A percentile compares a stretch with the other conserved stretches of the same genome.
phyloP scores from a whole-genome alignment of 2,329 filamentous ascomycete genomes.

The Sporothrix brasiliensis region DNA sequence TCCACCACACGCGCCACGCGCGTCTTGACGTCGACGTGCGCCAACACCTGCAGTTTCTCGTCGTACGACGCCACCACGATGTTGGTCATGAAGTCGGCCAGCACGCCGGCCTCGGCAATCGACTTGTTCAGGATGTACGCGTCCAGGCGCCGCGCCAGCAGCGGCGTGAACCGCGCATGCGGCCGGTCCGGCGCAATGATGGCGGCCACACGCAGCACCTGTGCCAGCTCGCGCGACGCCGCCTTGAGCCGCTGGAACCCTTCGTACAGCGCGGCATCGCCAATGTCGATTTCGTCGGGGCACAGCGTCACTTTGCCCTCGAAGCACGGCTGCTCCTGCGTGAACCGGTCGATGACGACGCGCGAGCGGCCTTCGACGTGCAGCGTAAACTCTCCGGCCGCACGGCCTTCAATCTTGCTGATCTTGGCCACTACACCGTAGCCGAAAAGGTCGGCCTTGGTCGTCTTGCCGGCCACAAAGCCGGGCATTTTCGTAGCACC shows the following conservation, averaged over 20 bases:
- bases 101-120: conserved; percentile 74
- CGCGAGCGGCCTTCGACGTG: conserved; percentile 84
- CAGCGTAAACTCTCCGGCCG: conserved; percentile 75
- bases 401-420: conserved; percentile 73
- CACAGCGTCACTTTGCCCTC: conserved; percentile 76
- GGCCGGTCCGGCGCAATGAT: conserved; percentile 72
- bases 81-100: conserved; percentile 97
- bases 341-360: conserved; percentile 72
- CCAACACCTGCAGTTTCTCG: conserved; percentile 85
- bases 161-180: conserved; percentile 70
- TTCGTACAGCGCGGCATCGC: conserved; percentile 66
- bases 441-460: conserved; percentile 74
- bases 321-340: conserved; percentile 80
- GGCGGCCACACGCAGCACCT: conserved; percentile 79
- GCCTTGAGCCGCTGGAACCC: conserved; percentile 81
- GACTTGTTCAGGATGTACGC: conserved; percentile 84
- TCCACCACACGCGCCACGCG: conserved; percentile 81
- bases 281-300: conserved; percentile 59
- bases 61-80: conserved; percentile 84
- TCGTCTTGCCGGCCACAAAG: conserved; percentile 61
- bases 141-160: conserved; percentile 85
- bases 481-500: conserved; percentile 48
- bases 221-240: conserved; percentile 81
- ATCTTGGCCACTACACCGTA: conserved; percentile 83
- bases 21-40: conserved; percentile 76